A percentile compares a stretch with the other conserved stretches of the same genome.
Conservation (phyloP, 2,329 filamentous ascomycete species). For the Amylocarpus encephaloides region DNA sequence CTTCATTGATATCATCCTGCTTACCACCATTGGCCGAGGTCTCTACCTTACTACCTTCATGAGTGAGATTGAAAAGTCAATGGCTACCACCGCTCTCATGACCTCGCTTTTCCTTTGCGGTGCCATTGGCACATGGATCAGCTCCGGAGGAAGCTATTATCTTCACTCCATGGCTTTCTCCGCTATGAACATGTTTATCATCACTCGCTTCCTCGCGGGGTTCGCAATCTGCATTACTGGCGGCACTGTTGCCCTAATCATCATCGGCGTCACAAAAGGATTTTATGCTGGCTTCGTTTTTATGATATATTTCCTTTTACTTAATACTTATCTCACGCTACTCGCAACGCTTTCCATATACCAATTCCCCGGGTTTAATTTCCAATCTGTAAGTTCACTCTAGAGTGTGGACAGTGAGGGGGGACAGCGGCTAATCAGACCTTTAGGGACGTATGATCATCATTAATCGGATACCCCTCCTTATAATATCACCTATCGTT, state of each 20-base stretch:
- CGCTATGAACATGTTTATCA: constrained; percentile 38
- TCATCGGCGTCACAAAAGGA: constrained; percentile 39
- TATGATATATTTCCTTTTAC: constrained; percentile 49
- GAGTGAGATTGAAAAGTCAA: constrained; percentile 43
- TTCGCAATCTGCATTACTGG: constrained; percentile 35
- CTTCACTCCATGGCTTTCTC: constrained; percentile 48
- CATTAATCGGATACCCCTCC: constrained; percentile 47
- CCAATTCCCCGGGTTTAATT: constrained; percentile 22
- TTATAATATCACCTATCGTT: constrained; percentile 50
- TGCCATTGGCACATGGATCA: constrained; percentile 57
- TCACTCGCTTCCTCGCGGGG: constrained; percentile 41
- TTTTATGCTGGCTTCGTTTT: constrained; percentile 48
- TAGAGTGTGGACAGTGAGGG: constrained; percentile 37
- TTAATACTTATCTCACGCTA: constrained; percentile 52
- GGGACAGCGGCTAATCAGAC: constrained; percentile 33
- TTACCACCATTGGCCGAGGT: constrained; percentile 53
- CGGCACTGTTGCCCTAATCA: constrained; percentile 41
- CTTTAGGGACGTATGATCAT: constrained; percentile 42
- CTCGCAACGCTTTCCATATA: constrained; percentile 41
- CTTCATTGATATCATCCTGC: constrained; percentile 52
- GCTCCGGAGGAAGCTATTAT: constrained; percentile 56
- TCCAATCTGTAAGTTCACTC: constrained; percentile 4
- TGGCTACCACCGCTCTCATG: constrained; percentile 49
- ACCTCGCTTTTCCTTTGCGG: constrained; percentile 52
- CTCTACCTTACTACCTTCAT: constrained; percentile 54